Percentiles rank a stretch among this genome's conserved stretches.
Evolutionary conservation across 768 basidiomycete genomes (phyloP).

Genomic region (Gloeostereum incarnatum): DNA sequence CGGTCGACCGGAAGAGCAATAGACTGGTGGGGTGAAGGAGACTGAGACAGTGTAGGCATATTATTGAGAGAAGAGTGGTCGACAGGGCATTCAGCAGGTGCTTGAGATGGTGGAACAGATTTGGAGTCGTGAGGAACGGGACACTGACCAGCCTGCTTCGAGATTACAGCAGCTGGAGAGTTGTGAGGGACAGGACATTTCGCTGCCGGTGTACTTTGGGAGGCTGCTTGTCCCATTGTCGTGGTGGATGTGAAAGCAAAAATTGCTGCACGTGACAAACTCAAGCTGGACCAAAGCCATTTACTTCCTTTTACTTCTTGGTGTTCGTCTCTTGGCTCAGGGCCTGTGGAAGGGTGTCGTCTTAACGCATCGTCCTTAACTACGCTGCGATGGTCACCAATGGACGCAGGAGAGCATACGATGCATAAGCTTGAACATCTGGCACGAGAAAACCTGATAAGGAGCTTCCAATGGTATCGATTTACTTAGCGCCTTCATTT

Average conservation of each 20-base stretch:
- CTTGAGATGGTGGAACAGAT: conserved; percentile 8
- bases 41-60: conserved; percentile 79
- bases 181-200: conserved; percentile 32
- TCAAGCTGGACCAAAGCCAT: too few relatives aligned
- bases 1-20: conserved; percentile 63
- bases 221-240: conserved; percentile 37
- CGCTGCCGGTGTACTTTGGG: background rate
- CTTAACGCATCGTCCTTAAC: too few relatives aligned
- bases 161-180: conserved; percentile 9
- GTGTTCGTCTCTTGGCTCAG: too few relatives aligned
- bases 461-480: too few relatives aligned
- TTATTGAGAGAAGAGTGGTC: conserved; percentile 65
- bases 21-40: conserved; percentile 46
- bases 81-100: conserved; percentile 38
- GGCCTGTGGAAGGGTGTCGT: too few relatives aligned
- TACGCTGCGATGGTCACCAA: too few relatives aligned
- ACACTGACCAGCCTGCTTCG: conserved; percentile 19
- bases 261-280: background rate
- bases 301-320: too few relatives aligned
- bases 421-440: too few relatives aligned
- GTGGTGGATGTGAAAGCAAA: background rate
- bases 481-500: too few relatives aligned
- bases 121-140: conserved; percentile 24
- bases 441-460: too few relatives aligned
- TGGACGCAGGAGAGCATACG: too few relatives aligned